Conservation (phyloP, 177 flowering plant species). For the Vitis hybrid region DNA sequence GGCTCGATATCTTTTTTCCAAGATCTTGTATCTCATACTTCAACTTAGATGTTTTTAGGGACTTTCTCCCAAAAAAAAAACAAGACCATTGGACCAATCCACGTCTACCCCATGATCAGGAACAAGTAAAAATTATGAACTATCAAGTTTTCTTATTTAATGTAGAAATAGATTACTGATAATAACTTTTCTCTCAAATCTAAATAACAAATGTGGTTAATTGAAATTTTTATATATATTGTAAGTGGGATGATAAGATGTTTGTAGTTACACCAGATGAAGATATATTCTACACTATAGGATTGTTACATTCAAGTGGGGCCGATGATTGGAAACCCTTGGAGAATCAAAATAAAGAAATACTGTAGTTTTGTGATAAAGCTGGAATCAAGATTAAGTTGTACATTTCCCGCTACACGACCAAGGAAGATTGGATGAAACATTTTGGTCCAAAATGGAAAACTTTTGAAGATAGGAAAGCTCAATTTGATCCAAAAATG, state of each 20-base stretch:
- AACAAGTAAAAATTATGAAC: slow-evolving; percentile 38
- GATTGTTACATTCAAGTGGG: slow-evolving; percentile 44
- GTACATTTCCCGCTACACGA: slow-evolving; percentile 52
- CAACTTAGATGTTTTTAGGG: slow-evolving; percentile 43
- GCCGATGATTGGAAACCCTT: slow-evolving; percentile 24
- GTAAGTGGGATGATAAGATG: slow-evolving; percentile 73
- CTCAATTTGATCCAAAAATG: slow-evolving; percentile 56
- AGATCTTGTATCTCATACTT: slow-evolving; percentile 54
- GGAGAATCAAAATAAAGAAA: slow-evolving; percentile 42
- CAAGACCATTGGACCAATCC: slow-evolving; percentile 40
- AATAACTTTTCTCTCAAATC: too few species aligned
- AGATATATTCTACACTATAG: slow-evolving; percentile 62
- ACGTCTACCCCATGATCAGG: slow-evolving; percentile 56
- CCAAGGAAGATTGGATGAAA: slow-evolving; percentile 47
- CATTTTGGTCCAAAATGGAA: slow-evolving; percentile 74
- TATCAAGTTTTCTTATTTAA: too few species aligned
- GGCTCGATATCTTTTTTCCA: slow-evolving; percentile 79
- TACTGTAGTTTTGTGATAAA: slow-evolving; percentile 41
- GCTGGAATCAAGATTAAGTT: slow-evolving; percentile 53
- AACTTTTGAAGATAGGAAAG: slow-evolving; percentile 39
- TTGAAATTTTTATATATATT: not conserved
- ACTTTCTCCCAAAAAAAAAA: slow-evolving; percentile 34
- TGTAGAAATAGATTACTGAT: too few species aligned
- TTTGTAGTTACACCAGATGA: slow-evolving; percentile 64
- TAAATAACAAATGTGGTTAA: not conserved